These are phyloP conservation scores for Aspergillus intermedius DNA, from an alignment of 2,329 filamentous ascomycete species.

Conservation along the genomic window DNA sequence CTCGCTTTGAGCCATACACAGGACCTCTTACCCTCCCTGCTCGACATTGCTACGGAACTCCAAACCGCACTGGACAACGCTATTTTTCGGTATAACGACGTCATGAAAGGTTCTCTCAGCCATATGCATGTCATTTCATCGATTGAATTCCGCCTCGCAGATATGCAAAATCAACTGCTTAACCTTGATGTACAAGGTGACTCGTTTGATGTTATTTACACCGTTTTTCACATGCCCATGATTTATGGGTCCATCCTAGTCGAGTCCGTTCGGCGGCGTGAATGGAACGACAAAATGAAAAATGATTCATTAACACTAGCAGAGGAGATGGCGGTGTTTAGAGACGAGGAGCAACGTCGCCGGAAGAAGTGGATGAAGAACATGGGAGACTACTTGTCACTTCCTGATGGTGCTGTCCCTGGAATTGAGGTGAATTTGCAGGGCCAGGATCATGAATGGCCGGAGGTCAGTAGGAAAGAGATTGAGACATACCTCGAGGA, in stretches of 20 bases:
- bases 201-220: slow-evolving; percentile 71
- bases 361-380: slow-evolving; percentile 85
- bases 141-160: slow-evolving; percentile 68
- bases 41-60: slow-evolving; percentile 51
- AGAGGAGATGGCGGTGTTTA: slow-evolving; percentile 86
- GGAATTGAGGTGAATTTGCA: slow-evolving; percentile 80
- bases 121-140: slow-evolving; percentile 78
- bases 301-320: slow-evolving; percentile 78
- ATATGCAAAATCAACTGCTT: slow-evolving; percentile 65
- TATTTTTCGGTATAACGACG: slow-evolving; percentile 60
- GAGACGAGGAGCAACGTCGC: slow-evolving; percentile 85
- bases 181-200: slow-evolving; percentile 68
- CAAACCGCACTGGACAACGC: slow-evolving; percentile 43
- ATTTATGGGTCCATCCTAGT: slow-evolving; percentile 85
- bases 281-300: slow-evolving; percentile 89
- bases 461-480: slow-evolving; percentile 66
- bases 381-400: slow-evolving; percentile 64
- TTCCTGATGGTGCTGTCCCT: slow-evolving; percentile 63
- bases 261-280: slow-evolving; percentile 76
- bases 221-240: slow-evolving; percentile 76
- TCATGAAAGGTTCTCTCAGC: slow-evolving; percentile 58
- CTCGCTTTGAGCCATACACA: slow-evolving; percentile 59
- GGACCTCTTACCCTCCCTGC: slow-evolving; percentile 56
- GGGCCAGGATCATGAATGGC: slow-evolving; percentile 75
- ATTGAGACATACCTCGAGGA: slow-evolving; percentile 65